Evolutionary conservation across 176 grass and related monocot species (phyloP).

Genomic region (Melocanna baccifera): DNA sequence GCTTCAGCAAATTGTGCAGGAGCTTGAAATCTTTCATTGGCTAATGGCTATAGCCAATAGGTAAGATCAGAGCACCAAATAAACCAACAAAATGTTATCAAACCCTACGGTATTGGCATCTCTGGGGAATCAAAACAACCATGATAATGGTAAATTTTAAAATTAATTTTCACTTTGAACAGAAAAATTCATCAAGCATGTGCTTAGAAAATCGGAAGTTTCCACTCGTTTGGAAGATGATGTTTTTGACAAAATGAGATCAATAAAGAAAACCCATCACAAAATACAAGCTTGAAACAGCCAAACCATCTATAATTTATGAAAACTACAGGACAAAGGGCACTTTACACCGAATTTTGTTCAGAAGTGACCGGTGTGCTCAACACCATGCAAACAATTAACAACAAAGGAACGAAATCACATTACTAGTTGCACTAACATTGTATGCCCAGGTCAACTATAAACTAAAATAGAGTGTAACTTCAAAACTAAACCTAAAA

Average conservation of each 20-base stretch:
- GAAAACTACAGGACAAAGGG: neutral
- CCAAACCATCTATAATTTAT: neutral
- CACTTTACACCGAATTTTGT: neutral
- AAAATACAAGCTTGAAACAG: constrained; percentile 6
- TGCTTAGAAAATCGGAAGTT: neutral
- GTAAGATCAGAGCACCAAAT: neutral
- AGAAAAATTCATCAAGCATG: neutral
- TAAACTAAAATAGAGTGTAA: neutral
- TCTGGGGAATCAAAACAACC: neutral
- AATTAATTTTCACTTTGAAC: neutral
- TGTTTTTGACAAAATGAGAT: neutral
- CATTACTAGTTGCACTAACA: neutral
- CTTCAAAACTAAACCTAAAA: constrained; percentile 1
- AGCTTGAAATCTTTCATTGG: neutral
- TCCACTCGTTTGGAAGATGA: neutral
- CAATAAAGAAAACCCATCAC: neutral
- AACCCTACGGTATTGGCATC: neutral
- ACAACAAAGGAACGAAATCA: neutral
- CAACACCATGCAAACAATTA: constrained; percentile 12
- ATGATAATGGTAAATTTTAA: neutral
- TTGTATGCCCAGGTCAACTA: constrained; percentile 5
- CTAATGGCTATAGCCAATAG: neutral
- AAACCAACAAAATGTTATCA: neutral
- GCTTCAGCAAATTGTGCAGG: neutral
- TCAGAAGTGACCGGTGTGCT: neutral